Evolutionary conservation across 768 basidiomycete genomes (phyloP), one percentile per base, ranked within the genome.

Genomic region (Roridomyces roridus): DNA sequence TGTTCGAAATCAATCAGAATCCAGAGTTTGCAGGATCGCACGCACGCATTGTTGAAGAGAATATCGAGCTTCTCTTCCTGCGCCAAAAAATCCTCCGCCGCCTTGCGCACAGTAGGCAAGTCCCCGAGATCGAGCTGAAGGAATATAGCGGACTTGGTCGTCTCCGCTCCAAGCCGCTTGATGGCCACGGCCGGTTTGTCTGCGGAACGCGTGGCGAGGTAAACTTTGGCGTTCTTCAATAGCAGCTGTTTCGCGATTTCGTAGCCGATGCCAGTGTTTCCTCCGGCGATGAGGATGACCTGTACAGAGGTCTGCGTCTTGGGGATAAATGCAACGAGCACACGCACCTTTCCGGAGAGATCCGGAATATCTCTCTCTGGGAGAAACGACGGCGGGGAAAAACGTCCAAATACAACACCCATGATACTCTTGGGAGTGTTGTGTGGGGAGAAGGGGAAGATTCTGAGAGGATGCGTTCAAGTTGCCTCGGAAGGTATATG

Each of bases 221-320:
- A 71, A 4, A 71, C 70, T 53, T 64, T 66, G 28, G 68, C 70
- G 23, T 65, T 64, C 51, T 71, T 68, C 8, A 63, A 51, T 0
- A 69, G 44, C 17, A 70, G 54, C 14, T 67, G 64, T 64, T 71
- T 75, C 34, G 68, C 71, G 11, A 74, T 78, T 50, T 77, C 74
- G 36, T 72, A 72, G 7, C 79, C 80, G 34, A 81, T 72, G 2
- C 69, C 78, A 2, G 72, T 59, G 54, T 74, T 77, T 4, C 74
- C 74, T 6, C 78, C 76, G 17, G 71, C 70, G 23, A 75, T 72
- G 40, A 76, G 64, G 21, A 70, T 56, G 28, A 77, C 73, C 47
- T 57, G 31, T 4, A 10, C n/a, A 7, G 6, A 11, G 1, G 21
- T 14, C 4, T 3, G 35, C 8, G 18, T 24, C 15, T 6, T 4